Percentiles rank a stretch among this genome's conserved stretches.
These are phyloP conservation scores for Diaporthe amygdali DNA, from an alignment of 2,329 filamentous ascomycete species.

Conservation along the genomic window DNA sequence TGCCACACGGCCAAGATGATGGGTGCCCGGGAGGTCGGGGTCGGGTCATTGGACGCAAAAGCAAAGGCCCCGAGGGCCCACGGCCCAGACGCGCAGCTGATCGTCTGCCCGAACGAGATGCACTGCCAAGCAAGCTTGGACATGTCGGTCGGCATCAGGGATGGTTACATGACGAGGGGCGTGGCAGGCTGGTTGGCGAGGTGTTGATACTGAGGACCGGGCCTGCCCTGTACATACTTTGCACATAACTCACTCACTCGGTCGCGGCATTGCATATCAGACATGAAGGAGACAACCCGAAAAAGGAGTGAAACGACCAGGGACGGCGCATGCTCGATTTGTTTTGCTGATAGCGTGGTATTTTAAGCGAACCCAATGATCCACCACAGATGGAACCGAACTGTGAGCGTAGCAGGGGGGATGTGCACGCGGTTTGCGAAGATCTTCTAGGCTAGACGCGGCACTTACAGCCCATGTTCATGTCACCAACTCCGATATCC, in stretches of 20 bases:
- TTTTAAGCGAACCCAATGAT: neutral
- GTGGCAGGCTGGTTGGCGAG: slow-evolving; percentile 14
- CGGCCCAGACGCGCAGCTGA: slow-evolving; percentile 21
- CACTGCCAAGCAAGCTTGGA: slow-evolving; percentile 27
- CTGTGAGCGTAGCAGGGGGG: too few species aligned
- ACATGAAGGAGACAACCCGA: neutral
- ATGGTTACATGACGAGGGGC: slow-evolving; percentile 19
- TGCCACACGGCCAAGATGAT: slow-evolving; percentile 25
- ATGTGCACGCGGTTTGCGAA: too few species aligned
- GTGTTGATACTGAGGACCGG: neutral
- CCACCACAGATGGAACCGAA: neutral
- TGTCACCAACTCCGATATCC: too few species aligned
- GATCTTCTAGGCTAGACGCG: neutral
- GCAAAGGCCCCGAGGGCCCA: neutral
- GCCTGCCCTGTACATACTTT: neutral
- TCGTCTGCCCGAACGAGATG: slow-evolving; percentile 27
- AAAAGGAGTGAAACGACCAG: slow-evolving; percentile 1
- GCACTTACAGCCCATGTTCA: neutral
- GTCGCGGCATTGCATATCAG: neutral
- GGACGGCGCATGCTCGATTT: neutral
- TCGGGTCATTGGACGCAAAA: neutral
- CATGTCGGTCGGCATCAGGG: slow-evolving; percentile 21
- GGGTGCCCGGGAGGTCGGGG: slow-evolving; percentile 13
- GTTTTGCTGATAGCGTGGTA: neutral
- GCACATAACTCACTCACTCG: slow-evolving; percentile 1